Conservation (phyloP, 495 filamentous ascomycete species). For the Sordaria brevicollis region DNA sequence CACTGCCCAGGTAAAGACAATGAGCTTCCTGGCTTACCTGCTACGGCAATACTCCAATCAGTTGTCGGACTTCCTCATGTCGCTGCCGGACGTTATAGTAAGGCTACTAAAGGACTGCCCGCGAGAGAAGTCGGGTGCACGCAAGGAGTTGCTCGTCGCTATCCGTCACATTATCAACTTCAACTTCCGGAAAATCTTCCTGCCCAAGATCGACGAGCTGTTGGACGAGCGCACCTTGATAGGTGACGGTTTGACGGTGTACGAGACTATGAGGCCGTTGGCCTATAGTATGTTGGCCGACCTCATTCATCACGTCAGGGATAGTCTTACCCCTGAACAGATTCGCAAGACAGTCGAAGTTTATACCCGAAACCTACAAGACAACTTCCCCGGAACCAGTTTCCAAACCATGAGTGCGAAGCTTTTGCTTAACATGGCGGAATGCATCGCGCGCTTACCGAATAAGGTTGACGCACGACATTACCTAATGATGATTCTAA, state of each 20-base stretch:
- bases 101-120: constrained; percentile 89
- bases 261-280: constrained; percentile 89
- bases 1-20: constrained; percentile 96
- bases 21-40: constrained; percentile 96
- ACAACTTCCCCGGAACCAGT: constrained; percentile 92
- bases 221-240: constrained; percentile 88
- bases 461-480: constrained; percentile 90
- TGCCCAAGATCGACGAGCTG: constrained; percentile 89
- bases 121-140: constrained; percentile 79
- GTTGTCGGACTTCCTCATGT: constrained; percentile 79
- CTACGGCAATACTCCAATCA: constrained; percentile 81
- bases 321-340: constrained; percentile 70
- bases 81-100: constrained; percentile 83
- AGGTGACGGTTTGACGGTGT: constrained; percentile 91
- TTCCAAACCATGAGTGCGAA: constrained; percentile 99
- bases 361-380: constrained; percentile 92
- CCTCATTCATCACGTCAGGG: constrained; percentile 93
- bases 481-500: constrained; percentile 93
- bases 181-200: constrained; percentile 92
- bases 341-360: constrained; percentile 93
- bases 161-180: constrained; percentile 99
- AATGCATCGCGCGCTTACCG: constrained; percentile 83
- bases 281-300: constrained; percentile 99
- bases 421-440: constrained; percentile 90
- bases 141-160: constrained; percentile 92